Evolutionary conservation across 1,284 basidiomycete genomes (phyloP), one percentile per base, ranked within the genome.

Genomic region (Ustilago hordei): DNA sequence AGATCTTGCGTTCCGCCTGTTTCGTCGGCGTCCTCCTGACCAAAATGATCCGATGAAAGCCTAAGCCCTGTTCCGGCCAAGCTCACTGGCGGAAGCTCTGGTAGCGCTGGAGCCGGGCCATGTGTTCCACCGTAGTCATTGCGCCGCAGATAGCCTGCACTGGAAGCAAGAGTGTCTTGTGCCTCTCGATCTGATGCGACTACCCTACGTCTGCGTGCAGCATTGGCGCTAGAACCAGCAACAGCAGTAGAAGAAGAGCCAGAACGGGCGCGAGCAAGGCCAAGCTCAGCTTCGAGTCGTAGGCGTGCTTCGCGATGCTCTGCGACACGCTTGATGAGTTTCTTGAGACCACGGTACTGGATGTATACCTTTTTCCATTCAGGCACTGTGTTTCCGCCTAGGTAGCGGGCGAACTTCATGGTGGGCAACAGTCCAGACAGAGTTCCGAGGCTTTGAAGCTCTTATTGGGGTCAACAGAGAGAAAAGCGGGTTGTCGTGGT

Each of bases 341-440:
- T 86, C 67, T 87, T 87, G 43, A 87, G 78, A 15, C 83, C 83
- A 31, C 78, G 71, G 57, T 87, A 87, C 64, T 86, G 80, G 62
- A 87, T 79, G 55, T 87, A 87, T 13, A 83, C 85, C 47, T 77
- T 74, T 43, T 71, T 66, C 86, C 86, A 87, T 58, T 87, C 86
- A 0, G 78, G 81, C 8, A 82, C 84, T 1, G 72, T 77, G 57
- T 83, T 82, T 53, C 83, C 82, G 56, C 83, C 81, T 34, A 84
- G 79, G 38, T 82, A 85, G 36, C 80, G 78, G 4, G 77, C 82
- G 45, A 78, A 78, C 71, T 78, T 78, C 75, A 78, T 78, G 45
- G 13, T 65, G 54, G 12, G 31, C 13, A 50, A 12, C 15, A 13
- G 12, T 5, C 7, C 28, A 13, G 48, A 28, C 31, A 1, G 31